Base-by-base conservation (phyloP, 2,329 filamentous ascomycete species). In the Fusarium bactridioides region DNA sequence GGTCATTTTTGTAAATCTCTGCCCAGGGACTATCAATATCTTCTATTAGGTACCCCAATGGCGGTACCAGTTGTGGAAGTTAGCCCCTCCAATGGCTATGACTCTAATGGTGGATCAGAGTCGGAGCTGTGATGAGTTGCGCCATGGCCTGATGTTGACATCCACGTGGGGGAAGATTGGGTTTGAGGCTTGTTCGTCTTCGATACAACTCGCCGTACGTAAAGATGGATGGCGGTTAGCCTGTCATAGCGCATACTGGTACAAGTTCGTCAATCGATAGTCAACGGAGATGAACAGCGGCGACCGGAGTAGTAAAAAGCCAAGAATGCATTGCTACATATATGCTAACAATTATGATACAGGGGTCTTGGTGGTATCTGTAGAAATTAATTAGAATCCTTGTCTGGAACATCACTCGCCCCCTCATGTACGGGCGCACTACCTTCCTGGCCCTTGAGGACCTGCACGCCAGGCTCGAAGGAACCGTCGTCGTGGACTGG, bases 401-500 rank as follows among this genome's bases (percentile, higher is more conserved):
- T 74, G 45, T 74, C 72, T 38, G 51, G 56, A 29, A 44, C 27
- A 44, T 74, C 70, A 12, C 44, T 66, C 25, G 62, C 31, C 18
- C 29, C 59, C 23, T 63, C 59, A 13, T 74, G 51, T 12, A 48
- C n/a, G 43, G 53, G 57, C n/a, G 40, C 54, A 43, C 54, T 60
- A 43, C 56, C 64, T 60, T 56, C 56, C 50, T 72, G 53, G 19
- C 72, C 72, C 44, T 61, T 74, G 10, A 74, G 56, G 25, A 74
- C 72, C 38, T 74, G 67, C 12, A 77, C 70, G 16, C 73, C 73
- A 3, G 75, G 67, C 37, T 61, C 74, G 35, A 64, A 64, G 3
- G 33, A 45, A 23, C 61, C 67, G 7, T 35, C 55, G 37, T 64
- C 63, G 11, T 64, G 37, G 7, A 77, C 43, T 18, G 74, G 76